Conservation (phyloP, 73 alveolate species). For the Paramecium primaurelia region DNA sequence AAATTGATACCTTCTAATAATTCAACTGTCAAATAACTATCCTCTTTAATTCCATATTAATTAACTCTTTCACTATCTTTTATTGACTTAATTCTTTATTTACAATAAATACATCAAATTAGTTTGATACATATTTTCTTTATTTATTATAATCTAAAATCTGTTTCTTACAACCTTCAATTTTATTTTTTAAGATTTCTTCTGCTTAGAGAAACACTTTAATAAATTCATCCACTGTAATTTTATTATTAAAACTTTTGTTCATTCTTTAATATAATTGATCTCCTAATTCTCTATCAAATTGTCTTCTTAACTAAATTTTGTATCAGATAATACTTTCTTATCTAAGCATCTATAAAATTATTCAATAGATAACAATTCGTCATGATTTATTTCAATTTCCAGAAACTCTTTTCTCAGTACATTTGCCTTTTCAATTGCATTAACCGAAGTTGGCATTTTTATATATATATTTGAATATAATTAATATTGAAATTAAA, state of each 20-base stretch:
- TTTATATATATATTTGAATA: not conserved
- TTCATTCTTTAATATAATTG: conserved; percentile 15
- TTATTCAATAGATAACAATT: not conserved
- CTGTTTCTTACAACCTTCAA: not conserved
- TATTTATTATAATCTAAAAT: not conserved
- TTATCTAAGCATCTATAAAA: conserved; percentile 12
- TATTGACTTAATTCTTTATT: not conserved
- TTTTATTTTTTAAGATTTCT: not conserved
- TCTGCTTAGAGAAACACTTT: not conserved
- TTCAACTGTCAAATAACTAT: not conserved
- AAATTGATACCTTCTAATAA: not conserved
- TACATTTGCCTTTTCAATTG: conserved; percentile 26
- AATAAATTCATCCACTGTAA: conserved; percentile 30
- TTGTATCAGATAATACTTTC: not conserved
- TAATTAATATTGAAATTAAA: not conserved
- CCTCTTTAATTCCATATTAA: conserved; percentile 29
- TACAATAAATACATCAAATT: not conserved
- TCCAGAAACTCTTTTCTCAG: conserved; percentile 30
- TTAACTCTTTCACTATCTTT: conserved; percentile 23
- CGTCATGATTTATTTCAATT: conserved; percentile 34
- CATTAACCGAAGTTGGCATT: not conserved
- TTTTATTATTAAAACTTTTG: not conserved
- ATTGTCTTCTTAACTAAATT: not conserved
- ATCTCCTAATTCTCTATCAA: conserved; percentile 36
- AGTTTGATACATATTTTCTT: not conserved